These are phyloP conservation scores for Monosporascus sp. DNA, from an alignment of 2,329 filamentous ascomycete genomes.

Conservation along the genomic window DNA sequence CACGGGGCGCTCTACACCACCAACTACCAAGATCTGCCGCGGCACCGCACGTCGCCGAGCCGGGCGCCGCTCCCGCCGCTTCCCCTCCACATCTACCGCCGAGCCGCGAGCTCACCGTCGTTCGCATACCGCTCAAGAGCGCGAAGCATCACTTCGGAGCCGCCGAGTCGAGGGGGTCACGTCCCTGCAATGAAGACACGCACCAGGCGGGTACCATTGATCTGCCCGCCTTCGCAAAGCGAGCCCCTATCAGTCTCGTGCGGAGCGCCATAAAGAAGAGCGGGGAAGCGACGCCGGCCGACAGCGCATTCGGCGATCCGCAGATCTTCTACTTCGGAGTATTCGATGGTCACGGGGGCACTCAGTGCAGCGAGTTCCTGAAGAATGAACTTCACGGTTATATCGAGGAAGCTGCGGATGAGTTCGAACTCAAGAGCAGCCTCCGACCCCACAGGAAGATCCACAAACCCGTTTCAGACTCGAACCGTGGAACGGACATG, in stretches of 20 bases:
- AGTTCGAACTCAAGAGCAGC: slow-evolving; percentile 76
- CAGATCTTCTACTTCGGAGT: slow-evolving; percentile 97
- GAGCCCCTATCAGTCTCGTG: slow-evolving; percentile 62
- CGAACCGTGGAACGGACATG: slow-evolving; percentile 6
- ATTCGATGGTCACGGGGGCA: slow-evolving; percentile 93
- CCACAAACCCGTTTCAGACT: slow-evolving; percentile 5
- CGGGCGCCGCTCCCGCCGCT: slow-evolving; percentile 51
- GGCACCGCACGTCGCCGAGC: slow-evolving; percentile 63
- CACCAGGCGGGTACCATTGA: slow-evolving; percentile 93
- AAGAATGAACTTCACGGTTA: slow-evolving; percentile 82
- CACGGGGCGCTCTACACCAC: slow-evolving; percentile 63
- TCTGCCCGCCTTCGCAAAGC: slow-evolving; percentile 86
- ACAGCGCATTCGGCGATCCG: slow-evolving; percentile 78
- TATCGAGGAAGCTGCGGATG: slow-evolving; percentile 72
- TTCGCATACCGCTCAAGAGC: slow-evolving; percentile 86
- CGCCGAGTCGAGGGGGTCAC: slow-evolving; percentile 70
- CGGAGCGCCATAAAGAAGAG: slow-evolving; percentile 41
- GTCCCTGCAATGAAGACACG: slow-evolving; percentile 88
- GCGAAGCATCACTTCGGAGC: slow-evolving; percentile 96
- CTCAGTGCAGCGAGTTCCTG: slow-evolving; percentile 82
- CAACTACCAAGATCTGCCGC: slow-evolving; percentile 83
- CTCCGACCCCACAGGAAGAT: slow-evolving; percentile 44
- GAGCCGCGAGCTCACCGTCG: slow-evolving; percentile 79
- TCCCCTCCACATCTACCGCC: slow-evolving; percentile 56
- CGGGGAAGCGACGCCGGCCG: slow-evolving; percentile 63